Evolutionary conservation across 345 rosid species (phyloP).

Genomic region (Citrus medica): DNA sequence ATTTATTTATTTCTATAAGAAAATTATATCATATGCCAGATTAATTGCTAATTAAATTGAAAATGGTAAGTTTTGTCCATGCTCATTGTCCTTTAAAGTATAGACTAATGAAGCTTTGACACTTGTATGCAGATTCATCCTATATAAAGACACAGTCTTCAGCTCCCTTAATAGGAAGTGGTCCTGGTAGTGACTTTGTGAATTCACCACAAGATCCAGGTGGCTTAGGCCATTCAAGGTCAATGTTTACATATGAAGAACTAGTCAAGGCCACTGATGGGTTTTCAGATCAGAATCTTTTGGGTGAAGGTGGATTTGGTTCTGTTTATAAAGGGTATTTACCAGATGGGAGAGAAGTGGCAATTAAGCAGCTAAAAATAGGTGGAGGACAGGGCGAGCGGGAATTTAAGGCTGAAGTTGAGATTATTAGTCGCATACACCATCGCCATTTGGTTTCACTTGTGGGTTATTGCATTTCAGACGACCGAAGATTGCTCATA

Average conservation of each 20-base stretch:
- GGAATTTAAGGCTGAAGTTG: constrained; percentile 95
- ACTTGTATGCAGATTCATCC: constrained; percentile 50
- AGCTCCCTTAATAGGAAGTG: constrained; percentile 60
- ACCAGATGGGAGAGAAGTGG: constrained; percentile 83
- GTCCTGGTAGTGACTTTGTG: constrained; percentile 49
- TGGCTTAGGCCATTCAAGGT: constrained; percentile 73
- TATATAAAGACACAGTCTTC: constrained; percentile 52
- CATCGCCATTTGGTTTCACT: constrained; percentile 94
- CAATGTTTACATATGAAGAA: constrained; percentile 71
- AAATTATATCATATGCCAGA: background rate
- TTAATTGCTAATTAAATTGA: background rate
- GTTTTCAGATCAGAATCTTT: constrained; percentile 68
- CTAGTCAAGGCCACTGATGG: constrained; percentile 68
- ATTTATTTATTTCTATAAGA: background rate
- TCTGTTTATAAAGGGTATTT: constrained; percentile 75
- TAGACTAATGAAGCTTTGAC: constrained; percentile 2
- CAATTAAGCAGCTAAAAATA: constrained; percentile 80
- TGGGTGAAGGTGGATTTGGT: constrained; percentile 99
- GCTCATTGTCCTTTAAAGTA: background rate
- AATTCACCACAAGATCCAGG: constrained; percentile 54
- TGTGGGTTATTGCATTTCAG: constrained; percentile 89
- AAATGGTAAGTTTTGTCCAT: background rate
- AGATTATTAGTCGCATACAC: constrained; percentile 87
- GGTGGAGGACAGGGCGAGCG: constrained; percentile 91
- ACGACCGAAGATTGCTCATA: constrained; percentile 72